Evolutionary conservation across 2,329 filamentous ascomycete species (phyloP), one percentile per base, ranked within the genome.

Genomic region (Metarhizium brunneum): DNA sequence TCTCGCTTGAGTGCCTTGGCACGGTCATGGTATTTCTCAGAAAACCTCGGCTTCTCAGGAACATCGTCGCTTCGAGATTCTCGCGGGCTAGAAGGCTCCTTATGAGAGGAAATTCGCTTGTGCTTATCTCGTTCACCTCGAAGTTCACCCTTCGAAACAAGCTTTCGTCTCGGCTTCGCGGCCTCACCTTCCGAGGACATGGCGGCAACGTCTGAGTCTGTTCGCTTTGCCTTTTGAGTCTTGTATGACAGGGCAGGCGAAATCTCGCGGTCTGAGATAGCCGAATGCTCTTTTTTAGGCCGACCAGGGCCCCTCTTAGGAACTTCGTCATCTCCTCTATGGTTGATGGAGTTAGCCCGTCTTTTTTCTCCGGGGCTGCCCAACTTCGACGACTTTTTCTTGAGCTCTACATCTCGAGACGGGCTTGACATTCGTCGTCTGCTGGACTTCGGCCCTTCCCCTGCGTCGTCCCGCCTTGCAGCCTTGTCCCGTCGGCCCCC

Each of bases 71-170:
- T 68, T 53, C 71, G 75, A 2, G 69, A 57, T 30, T 82, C 80
- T n/a, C 71, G 71, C 1, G 76, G 80, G 54, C 81, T 83, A 4
- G 76, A 70, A 1, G 77, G 73, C 43, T 83, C 80, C 59, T 80
- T 79, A 30, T 77, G 58, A 2, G 74, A 74, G 6, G 54, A 45
- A 18, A 32, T 47, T 18, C 83, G 79, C 18, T 82, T 74, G 60
- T 83, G 79, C 65, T 79, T 80, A 54, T 82, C 78, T 18, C 79
- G 73, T 63, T 83, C 80, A 10, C 79, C 80, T 58, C 82, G 81
- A 43, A 85, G 68, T 56, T 86, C 83, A 53, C 78, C 79, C 40
- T 83, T 83, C 1, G 83, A 86, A 20, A 86, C 75, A 11, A 87
- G 74, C 63, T 85, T 87, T 43, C 82, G 75, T 29, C 83, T 72